phyloP scores from a whole-genome alignment of 2,329 filamentous ascomycete genomes.

The Alternaria triticimaculans region DNA sequence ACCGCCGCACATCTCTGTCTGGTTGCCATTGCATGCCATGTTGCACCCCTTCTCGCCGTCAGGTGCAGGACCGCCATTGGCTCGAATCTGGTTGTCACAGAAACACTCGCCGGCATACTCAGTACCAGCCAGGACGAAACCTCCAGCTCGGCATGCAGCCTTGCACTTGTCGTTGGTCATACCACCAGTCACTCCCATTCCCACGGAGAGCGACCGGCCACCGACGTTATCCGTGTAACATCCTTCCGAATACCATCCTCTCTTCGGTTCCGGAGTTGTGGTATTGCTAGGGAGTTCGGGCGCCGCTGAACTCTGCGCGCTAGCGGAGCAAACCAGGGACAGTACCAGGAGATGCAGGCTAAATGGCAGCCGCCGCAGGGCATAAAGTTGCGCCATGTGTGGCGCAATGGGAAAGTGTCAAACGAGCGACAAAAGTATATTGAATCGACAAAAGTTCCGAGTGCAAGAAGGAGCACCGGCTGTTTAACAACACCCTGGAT shows the following conservation, averaged over 20 bases:
- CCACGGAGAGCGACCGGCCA: slow-evolving; percentile 23
- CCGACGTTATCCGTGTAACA: slow-evolving; percentile 32
- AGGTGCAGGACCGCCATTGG: slow-evolving; percentile 28
- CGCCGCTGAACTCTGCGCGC: slow-evolving; percentile 2
- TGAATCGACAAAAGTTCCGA: neutral
- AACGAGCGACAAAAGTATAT: neutral
- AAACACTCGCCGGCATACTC: slow-evolving; percentile 35
- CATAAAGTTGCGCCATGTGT: slow-evolving; percentile 4
- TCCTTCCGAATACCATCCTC: slow-evolving; percentile 30
- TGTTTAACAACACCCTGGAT: slow-evolving; percentile 1
- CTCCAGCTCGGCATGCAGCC: slow-evolving; percentile 24
- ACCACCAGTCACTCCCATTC: slow-evolving; percentile 18
- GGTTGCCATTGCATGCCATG: slow-evolving; percentile 29
- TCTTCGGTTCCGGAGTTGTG: slow-evolving; percentile 17
- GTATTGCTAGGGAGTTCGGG: slow-evolving; percentile 23
- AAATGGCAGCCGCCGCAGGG: neutral
- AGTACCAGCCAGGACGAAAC: slow-evolving; percentile 28
- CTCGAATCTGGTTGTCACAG: slow-evolving; percentile 29
- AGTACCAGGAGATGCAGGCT: slow-evolving; percentile 4
- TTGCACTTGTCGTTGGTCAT: slow-evolving; percentile 35
- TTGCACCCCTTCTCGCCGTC: slow-evolving; percentile 52
- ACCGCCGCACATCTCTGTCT: slow-evolving; percentile 34
- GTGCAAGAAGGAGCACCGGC: slow-evolving; percentile 1
- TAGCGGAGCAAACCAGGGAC: slow-evolving; percentile 1
- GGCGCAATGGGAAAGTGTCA: neutral